A percentile compares a stretch with the other conserved stretches of the same genome.
phyloP scores from a whole-genome alignment of 345 rosid genomes.

The Turritis glabra region DNA sequence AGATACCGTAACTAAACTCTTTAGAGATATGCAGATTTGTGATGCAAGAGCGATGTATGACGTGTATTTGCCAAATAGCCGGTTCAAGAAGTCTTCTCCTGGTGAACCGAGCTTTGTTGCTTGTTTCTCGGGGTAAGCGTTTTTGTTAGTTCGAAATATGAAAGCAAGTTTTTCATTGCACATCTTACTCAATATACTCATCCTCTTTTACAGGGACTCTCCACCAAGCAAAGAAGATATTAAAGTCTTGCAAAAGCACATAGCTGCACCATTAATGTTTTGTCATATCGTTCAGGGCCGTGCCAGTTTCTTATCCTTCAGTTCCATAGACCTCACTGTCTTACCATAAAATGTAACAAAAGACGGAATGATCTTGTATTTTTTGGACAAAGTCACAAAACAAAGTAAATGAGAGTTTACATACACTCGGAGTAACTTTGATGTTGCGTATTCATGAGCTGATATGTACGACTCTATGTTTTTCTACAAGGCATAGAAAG shows the following conservation, averaged over 20 bases:
- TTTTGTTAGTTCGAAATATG: not conserved
- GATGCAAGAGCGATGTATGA: constrained; percentile 56
- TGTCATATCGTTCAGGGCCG: constrained; percentile 69
- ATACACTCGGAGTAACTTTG: constrained; percentile 10
- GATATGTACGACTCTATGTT: not conserved
- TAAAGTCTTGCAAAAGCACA: constrained; percentile 51
- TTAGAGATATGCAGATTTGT: constrained; percentile 48
- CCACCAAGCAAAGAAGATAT: constrained; percentile 61
- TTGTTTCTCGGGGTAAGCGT: constrained; percentile 54
- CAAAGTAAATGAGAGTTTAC: not conserved
- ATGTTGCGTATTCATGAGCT: constrained; percentile 6
- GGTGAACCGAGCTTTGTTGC: constrained; percentile 69
- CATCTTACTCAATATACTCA: constrained; percentile 1
- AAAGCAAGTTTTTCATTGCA: not conserved
- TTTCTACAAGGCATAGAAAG: not conserved
- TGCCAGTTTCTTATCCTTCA: constrained; percentile 65
- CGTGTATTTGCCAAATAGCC: constrained; percentile 78
- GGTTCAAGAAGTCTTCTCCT: constrained; percentile 81
- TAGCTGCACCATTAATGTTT: constrained; percentile 52
- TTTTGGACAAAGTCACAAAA: not conserved
- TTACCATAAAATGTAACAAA: constrained; percentile 42
- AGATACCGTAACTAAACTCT: constrained; percentile 33
- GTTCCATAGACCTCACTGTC: constrained; percentile 45
- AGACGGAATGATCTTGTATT: not conserved
- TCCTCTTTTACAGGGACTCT: constrained; percentile 45